A percentile compares a stretch with the other conserved stretches of the same genome.
These are phyloP conservation scores for Fraxinus quadrangulata DNA, from an alignment of 257 asterid species.

Conservation along the genomic window DNA sequence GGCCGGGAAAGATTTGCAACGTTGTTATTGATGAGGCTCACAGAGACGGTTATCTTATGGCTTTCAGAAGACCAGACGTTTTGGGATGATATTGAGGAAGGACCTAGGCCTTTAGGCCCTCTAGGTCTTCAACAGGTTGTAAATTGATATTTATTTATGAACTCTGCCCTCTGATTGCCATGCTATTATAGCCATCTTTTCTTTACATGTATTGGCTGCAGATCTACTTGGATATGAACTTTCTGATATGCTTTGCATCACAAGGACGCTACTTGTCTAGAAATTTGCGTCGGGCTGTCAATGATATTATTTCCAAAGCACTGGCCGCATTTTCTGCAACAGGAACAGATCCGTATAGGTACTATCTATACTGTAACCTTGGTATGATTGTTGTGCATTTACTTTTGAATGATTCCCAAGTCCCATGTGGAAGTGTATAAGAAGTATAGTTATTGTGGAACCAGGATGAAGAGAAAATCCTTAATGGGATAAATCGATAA, in stretches of 20 bases:
- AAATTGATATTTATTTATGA: constrained; percentile 21
- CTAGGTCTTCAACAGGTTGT: constrained; percentile 94
- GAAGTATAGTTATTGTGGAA: neutral
- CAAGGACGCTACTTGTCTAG: constrained; percentile 97
- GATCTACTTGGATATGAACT: constrained; percentile 97
- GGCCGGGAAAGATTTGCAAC: constrained; percentile 97
- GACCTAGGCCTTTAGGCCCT: constrained; percentile 83
- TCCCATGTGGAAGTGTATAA: neutral
- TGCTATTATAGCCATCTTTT: constrained; percentile 9
- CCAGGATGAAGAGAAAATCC: neutral
- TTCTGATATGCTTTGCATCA: constrained; percentile 88
- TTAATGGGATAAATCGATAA: neutral
- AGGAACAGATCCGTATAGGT: constrained; percentile 94
- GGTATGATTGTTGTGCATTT: constrained; percentile 12
- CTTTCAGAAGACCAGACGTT: constrained; percentile 94
- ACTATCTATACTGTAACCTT: constrained; percentile 20
- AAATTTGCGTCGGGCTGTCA: constrained; percentile 80
- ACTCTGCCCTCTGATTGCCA: constrained; percentile 14
- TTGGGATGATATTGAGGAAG: constrained; percentile 96
- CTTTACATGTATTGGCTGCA: constrained; percentile 46
- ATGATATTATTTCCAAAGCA: constrained; percentile 84
- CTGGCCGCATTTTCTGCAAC: constrained; percentile 76
- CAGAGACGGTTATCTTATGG: constrained; percentile 93
- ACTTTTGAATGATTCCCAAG: neutral
- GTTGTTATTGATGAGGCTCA: constrained; percentile 89